A percentile compares a stretch with the other conserved stretches of the same genome.
These are phyloP conservation scores for Nannochloropsis oceanica DNA, from an alignment of 108 stramenopile genomes.

Conservation along the genomic window DNA sequence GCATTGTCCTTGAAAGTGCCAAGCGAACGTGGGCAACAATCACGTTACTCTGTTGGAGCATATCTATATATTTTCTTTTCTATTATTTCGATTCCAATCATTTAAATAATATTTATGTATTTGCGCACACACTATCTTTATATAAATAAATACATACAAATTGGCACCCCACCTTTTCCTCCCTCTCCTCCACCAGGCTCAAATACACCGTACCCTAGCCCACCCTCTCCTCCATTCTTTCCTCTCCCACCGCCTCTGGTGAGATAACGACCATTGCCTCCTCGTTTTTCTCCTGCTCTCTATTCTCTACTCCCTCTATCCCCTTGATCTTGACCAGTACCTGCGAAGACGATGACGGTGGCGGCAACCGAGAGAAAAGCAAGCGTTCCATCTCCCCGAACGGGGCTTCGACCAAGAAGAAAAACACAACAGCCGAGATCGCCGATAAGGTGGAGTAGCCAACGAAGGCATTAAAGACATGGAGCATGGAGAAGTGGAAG, in stretches of 20 bases:
- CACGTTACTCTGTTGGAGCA: too few relatives aligned
- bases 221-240: background rate
- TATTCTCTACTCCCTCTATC: background rate
- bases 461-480: background rate
- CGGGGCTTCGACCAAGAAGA: background rate
- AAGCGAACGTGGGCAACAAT: too few relatives aligned
- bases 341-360: background rate
- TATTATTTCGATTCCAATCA: too few relatives aligned
- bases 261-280: background rate
- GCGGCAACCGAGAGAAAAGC: background rate
- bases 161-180: too few relatives aligned
- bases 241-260: background rate
- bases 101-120: too few relatives aligned
- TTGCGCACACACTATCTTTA: too few relatives aligned
- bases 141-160: too few relatives aligned
- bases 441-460: background rate
- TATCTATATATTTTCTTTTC: too few relatives aligned
- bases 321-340: background rate
- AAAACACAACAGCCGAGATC: background rate
- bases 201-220: background rate
- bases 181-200: too few relatives aligned
- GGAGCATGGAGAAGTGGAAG: background rate
- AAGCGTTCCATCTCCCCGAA: background rate
- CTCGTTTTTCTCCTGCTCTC: background rate
- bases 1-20: too few relatives aligned